These are phyloP conservation scores for Nepenthes mirabilis DNA, from an alignment of 148 eudicot species.

Conservation along the genomic window DNA sequence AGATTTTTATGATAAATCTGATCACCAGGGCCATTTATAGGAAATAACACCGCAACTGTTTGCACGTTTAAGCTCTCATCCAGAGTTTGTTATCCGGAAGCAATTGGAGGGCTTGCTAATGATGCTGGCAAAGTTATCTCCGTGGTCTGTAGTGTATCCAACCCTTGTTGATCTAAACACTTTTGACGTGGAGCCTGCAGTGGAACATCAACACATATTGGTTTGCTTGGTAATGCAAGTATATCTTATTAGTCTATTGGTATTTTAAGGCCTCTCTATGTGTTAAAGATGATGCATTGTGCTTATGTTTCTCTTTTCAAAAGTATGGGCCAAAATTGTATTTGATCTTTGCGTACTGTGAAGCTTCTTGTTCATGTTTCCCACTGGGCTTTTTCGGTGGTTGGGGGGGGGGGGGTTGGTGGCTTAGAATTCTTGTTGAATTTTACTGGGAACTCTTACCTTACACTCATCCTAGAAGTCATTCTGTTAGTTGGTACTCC, in stretches of 20 bases:
- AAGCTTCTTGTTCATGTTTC: too few species aligned
- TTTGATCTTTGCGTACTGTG: too few species aligned
- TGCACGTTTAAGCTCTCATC: conserved; percentile 93
- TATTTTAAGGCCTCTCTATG: neutral
- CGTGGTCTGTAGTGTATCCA: conserved; percentile 92
- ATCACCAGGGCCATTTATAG: conserved; percentile 33
- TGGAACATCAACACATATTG: conserved; percentile 74
- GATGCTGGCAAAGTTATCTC: conserved; percentile 82
- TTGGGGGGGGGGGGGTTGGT: too few species aligned
- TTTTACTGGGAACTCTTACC: too few species aligned
- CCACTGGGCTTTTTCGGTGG: too few species aligned
- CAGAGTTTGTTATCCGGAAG: conserved; percentile 65
- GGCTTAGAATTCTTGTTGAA: too few species aligned
- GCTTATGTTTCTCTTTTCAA: neutral
- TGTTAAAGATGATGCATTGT: neutral
- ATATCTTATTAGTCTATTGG: neutral
- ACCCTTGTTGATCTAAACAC: conserved; percentile 82
- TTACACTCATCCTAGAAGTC: too few species aligned
- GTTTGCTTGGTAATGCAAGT: conserved; percentile 64
- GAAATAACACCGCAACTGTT: conserved; percentile 86
- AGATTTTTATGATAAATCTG: conserved; percentile 11
- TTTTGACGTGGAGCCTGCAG: conserved; percentile 53
- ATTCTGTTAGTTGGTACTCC: too few species aligned
- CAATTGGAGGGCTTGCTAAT: conserved; percentile 74
- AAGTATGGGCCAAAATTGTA: too few species aligned